A percentile compares a stretch with the other conserved stretches of the same genome.
Conservation (phyloP, 345 rosid genomes). For the Camelina laxa region DNA sequence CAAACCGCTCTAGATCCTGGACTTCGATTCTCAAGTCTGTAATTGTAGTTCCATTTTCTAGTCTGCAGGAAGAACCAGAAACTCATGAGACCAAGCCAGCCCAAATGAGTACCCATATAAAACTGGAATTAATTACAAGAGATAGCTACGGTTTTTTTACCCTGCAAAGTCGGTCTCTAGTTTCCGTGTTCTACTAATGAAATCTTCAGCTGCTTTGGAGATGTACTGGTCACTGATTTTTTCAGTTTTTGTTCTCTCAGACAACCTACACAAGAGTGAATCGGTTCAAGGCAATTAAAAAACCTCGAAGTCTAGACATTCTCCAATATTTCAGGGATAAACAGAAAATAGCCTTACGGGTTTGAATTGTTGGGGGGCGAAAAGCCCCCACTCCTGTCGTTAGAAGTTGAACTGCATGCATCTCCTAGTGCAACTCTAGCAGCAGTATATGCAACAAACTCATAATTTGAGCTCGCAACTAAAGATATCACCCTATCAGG, state of each 20-base stretch:
- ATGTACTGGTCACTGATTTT: constrained; percentile 57
- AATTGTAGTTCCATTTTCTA: constrained; percentile 70
- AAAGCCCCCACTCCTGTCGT: constrained; percentile 40
- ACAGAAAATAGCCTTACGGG: constrained; percentile 53
- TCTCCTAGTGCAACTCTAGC: constrained; percentile 69
- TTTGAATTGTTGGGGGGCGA: constrained; percentile 45
- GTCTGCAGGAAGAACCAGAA: constrained; percentile 51
- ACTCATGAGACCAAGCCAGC: constrained; percentile 19
- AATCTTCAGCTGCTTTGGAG: constrained; percentile 67
- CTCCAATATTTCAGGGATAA: constrained; percentile 4
- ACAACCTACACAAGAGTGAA: constrained; percentile 44
- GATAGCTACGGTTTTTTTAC: constrained; percentile 41
- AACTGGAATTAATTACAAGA: constrained; percentile 3
- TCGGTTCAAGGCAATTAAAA: not conserved
- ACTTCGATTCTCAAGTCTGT: constrained; percentile 76
- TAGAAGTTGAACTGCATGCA: constrained; percentile 59
- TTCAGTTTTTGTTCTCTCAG: constrained; percentile 55
- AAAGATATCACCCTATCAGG: constrained; percentile 50
- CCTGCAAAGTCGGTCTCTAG: constrained; percentile 68
- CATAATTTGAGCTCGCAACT: constrained; percentile 57
- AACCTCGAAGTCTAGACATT: not conserved
- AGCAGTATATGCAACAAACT: constrained; percentile 55
- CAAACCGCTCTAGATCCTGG: constrained; percentile 78
- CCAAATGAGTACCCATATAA: not conserved
- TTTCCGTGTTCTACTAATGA: constrained; percentile 56